Conservation (phyloP, 371 early-diverging fungal species). For the Lichtheimia corymbifera region DNA sequence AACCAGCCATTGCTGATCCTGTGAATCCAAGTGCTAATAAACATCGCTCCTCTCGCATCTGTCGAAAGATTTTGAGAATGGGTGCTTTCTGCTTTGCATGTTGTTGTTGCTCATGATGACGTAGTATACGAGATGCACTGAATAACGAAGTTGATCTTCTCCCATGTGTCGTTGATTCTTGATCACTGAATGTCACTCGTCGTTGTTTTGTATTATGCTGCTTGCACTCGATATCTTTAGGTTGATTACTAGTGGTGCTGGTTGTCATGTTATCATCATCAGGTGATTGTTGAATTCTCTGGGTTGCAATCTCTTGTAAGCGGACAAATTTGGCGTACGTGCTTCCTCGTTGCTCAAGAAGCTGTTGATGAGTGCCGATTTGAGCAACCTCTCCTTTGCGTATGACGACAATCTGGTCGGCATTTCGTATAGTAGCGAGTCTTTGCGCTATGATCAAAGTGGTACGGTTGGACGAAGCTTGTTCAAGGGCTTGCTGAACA, state of each 20-base stretch:
- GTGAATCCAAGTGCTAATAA: slow-evolving; percentile 36
- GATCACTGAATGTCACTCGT: slow-evolving; percentile 1
- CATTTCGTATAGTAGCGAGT: slow-evolving; percentile 75
- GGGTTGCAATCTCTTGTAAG: slow-evolving; percentile 48
- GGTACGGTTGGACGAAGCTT: slow-evolving; percentile 76
- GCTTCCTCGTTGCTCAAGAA: slow-evolving; percentile 47
- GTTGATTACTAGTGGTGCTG: neutral
- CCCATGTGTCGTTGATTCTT: slow-evolving; percentile 5
- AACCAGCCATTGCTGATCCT: slow-evolving; percentile 57
- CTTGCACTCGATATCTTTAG: neutral
- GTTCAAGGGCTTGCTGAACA: slow-evolving; percentile 79
- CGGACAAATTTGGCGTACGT: slow-evolving; percentile 56
- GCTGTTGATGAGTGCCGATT: slow-evolving; percentile 68
- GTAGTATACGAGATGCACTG: slow-evolving; percentile 23
- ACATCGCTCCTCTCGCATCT: slow-evolving; percentile 29
- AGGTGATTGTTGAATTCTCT: slow-evolving; percentile 4
- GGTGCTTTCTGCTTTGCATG: slow-evolving; percentile 47
- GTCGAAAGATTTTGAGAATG: slow-evolving; percentile 17
- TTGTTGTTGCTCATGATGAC: no score
- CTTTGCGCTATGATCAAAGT: slow-evolving; percentile 94
- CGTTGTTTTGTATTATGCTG: neutral
- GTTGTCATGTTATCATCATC: neutral
- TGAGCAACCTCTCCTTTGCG: slow-evolving; percentile 70
- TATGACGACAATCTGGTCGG: slow-evolving; percentile 84
- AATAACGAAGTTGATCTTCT: slow-evolving; percentile 13